These are phyloP conservation scores for Beauveria asiatica DNA, from an alignment of 2,329 filamentous ascomycete species.

Conservation along the genomic window DNA sequence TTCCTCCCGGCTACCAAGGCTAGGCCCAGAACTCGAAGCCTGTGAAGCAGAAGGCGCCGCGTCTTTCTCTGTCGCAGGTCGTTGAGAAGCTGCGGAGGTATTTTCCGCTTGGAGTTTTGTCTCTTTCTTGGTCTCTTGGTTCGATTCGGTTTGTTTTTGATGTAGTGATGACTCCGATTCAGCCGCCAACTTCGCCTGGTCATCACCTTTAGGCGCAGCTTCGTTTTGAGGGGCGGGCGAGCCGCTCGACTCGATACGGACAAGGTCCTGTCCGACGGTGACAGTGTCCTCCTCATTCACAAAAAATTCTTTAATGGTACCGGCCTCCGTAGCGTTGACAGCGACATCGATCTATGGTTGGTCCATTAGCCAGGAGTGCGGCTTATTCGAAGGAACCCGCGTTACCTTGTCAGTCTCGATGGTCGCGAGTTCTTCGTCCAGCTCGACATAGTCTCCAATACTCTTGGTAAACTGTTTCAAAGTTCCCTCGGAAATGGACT, in stretches of 20 bases:
- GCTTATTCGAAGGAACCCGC: not conserved
- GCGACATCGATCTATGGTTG: slow-evolving; percentile 76
- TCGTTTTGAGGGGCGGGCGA: slow-evolving; percentile 34
- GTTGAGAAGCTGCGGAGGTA: not conserved
- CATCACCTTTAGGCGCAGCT: slow-evolving; percentile 26
- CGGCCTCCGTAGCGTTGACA: slow-evolving; percentile 86
- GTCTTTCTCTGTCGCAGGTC: slow-evolving; percentile 17
- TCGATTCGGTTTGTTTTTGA: slow-evolving; percentile 20
- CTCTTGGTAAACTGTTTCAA: slow-evolving; percentile 91
- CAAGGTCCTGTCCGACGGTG: slow-evolving; percentile 82
- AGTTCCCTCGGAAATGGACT: slow-evolving; percentile 96
- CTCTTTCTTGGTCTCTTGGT: slow-evolving; percentile 22
- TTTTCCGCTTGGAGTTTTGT: slow-evolving; percentile 22
- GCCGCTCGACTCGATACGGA: slow-evolving; percentile 75
- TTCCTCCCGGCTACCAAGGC: slow-evolving; percentile 72
- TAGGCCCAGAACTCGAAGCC: slow-evolving; percentile 18
- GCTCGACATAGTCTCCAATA: slow-evolving; percentile 87
- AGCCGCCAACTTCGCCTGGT: slow-evolving; percentile 14
- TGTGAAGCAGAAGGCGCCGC: slow-evolving; percentile 13
- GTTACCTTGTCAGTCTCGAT: slow-evolving; percentile 97
- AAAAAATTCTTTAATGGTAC: slow-evolving; percentile 84
- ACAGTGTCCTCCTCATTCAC: slow-evolving; percentile 94
- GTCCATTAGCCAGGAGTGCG: not conserved
- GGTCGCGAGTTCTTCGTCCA: slow-evolving; percentile 94
- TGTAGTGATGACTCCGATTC: slow-evolving; percentile 14